Evolutionary conservation across 495 filamentous ascomycete genomes (phyloP).

Genomic region (Diplogelasinospora grovesii): DNA sequence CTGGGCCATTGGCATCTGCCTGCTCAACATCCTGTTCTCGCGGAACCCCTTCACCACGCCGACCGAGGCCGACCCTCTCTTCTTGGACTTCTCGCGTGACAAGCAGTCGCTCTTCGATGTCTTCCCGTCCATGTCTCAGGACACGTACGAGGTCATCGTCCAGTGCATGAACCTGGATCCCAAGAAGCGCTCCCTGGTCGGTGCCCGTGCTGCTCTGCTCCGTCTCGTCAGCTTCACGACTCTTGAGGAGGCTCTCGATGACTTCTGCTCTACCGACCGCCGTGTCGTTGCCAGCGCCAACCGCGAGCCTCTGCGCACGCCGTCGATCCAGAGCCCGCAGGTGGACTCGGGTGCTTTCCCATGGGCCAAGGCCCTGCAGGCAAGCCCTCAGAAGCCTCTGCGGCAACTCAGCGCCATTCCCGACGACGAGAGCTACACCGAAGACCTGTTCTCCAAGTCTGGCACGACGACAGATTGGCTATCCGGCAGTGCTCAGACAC

Average conservation of each 20-base stretch:
- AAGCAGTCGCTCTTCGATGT: constrained; percentile 93
- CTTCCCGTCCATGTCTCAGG: constrained; percentile 96
- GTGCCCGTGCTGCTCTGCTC: constrained; percentile 66
- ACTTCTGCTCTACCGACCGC: constrained; percentile 83
- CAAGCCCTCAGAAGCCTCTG: constrained; percentile 61
- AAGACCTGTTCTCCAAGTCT: constrained; percentile 82
- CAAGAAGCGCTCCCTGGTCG: constrained; percentile 72
- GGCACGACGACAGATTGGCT: constrained; percentile 68
- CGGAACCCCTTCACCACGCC: constrained; percentile 90
- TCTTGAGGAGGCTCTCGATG: constrained; percentile 75
- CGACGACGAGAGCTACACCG: constrained; percentile 67
- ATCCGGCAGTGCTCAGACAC: constrained; percentile 57
- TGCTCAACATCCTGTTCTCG: constrained; percentile 92
- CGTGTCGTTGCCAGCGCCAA: constrained; percentile 70
- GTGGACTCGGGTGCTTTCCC: constrained; percentile 79
- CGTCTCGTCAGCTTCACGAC: constrained; percentile 88
- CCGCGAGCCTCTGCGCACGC: constrained; percentile 91
- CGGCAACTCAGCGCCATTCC: constrained; percentile 85
- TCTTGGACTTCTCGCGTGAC: constrained; percentile 85
- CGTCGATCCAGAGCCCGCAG: constrained; percentile 84
- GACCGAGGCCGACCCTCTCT: constrained; percentile 78
- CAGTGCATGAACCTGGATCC: constrained; percentile 87
- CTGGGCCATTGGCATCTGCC: constrained; percentile 93
- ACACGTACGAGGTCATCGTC: constrained; percentile 87
- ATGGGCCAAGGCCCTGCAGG: constrained; percentile 87